Evolutionary conservation across 225 moss, liverwort and hornwort genomes (phyloP).

Genomic region (Lunularia cruciata): DNA sequence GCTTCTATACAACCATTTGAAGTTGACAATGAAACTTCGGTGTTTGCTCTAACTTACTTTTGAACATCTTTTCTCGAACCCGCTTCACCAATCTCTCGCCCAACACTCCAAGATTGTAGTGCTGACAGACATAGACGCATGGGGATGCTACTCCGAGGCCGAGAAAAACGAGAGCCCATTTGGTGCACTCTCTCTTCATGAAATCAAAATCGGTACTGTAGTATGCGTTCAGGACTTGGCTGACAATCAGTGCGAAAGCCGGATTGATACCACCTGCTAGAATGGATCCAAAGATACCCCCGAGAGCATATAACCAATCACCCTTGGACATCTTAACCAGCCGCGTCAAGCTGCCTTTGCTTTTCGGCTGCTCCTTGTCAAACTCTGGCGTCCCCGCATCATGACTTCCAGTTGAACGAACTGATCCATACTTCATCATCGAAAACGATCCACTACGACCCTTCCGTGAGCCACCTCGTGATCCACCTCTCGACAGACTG

Average conservation of each 20-base stretch:
- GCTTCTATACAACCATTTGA: too few species aligned
- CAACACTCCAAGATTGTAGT: conserved; percentile 30
- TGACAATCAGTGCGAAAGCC: conserved; percentile 20
- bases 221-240: conserved; percentile 22
- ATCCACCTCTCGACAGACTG: conserved; percentile 27
- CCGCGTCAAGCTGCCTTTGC: conserved; percentile 19
- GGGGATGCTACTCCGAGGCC: conserved; percentile 6
- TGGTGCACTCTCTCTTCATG: conserved; percentile 20
- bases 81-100: conserved; percentile 35
- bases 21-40: too few species aligned
- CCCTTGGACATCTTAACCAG: conserved; percentile 13
- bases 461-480: conserved; percentile 8
- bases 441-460: conserved; percentile 8
- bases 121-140: conserved; percentile 23
- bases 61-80: conserved; percentile 35
- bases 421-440: conserved; percentile 4
- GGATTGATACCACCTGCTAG: conserved; percentile 29
- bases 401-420: conserved; percentile 19
- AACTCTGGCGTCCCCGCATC: conserved; percentile 1
- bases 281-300: conserved; percentile 28
- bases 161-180: conserved; percentile 13
- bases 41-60: conserved; percentile 25
- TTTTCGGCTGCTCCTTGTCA: background rate
- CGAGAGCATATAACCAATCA: conserved; percentile 29
- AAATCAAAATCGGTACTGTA: background rate